phyloP scores from a whole-genome alignment of 257 asterid genomes.

The Solanum commersonii region DNA sequence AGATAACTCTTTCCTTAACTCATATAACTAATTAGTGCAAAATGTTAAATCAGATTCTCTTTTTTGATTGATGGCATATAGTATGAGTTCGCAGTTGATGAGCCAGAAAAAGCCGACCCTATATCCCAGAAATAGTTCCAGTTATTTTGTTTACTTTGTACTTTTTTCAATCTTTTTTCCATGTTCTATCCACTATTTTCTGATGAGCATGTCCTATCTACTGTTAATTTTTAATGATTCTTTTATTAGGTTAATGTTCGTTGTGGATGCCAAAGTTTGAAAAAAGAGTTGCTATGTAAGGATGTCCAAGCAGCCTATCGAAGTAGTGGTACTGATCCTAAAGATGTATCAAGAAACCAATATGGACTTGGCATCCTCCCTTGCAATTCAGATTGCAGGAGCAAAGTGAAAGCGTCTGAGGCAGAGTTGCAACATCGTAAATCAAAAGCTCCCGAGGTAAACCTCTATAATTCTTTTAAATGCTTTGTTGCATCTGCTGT shows the following conservation, averaged over 20 bases:
- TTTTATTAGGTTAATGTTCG: constrained; percentile 57
- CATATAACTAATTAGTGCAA: background rate
- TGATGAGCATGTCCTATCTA: background rate
- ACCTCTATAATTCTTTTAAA: background rate
- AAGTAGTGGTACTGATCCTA: constrained; percentile 44
- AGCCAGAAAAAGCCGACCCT: background rate
- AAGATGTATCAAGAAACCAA: constrained; percentile 56
- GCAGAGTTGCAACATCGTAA: constrained; percentile 63
- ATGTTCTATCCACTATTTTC: background rate
- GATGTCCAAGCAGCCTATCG: constrained; percentile 67
- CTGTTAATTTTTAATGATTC: background rate
- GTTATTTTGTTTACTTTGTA: background rate
- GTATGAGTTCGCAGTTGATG: background rate
- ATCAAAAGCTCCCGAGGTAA: constrained; percentile 55
- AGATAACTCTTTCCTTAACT: background rate
- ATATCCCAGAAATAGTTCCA: background rate
- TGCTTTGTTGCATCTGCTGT: background rate
- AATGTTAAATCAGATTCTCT: background rate
- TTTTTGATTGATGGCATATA: background rate
- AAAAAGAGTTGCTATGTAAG: constrained; percentile 73
- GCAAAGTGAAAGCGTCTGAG: constrained; percentile 47
- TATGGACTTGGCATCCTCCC: constrained; percentile 73
- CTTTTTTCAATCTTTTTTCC: background rate
- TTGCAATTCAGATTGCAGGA: constrained; percentile 59
- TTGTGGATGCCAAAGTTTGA: constrained; percentile 70